Percentiles rank a stretch among this genome's conserved stretches.
Conservation (phyloP, 441 rosid species). For the Populus hybrid region DNA sequence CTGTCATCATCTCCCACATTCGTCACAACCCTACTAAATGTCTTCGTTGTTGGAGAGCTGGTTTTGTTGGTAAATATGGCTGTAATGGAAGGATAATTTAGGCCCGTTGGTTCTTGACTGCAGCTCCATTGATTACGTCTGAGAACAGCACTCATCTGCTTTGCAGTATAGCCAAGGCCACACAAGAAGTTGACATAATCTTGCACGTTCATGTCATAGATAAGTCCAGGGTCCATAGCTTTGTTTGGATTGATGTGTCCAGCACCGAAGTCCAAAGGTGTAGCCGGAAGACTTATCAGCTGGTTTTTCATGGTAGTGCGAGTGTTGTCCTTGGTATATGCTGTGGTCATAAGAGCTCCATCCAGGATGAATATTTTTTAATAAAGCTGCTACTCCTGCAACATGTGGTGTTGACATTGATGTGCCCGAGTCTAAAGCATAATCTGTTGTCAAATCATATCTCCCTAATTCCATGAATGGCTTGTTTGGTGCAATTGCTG, state of each 20-base stretch:
- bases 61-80: constrained; percentile 32
- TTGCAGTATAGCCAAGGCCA: constrained; percentile 32
- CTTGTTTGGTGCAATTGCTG: constrained; percentile 34
- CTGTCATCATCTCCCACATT: constrained; percentile 49
- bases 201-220: constrained; percentile 47
- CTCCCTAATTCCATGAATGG: constrained; percentile 21
- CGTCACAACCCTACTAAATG: constrained; percentile 43
- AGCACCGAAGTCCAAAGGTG: constrained; percentile 59
- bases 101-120: constrained; percentile 33
- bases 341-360: constrained; percentile 88
- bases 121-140: constrained; percentile 37
- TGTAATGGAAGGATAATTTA: constrained; percentile 66
- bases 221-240: constrained; percentile 70
- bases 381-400: constrained; percentile 78
- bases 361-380: constrained; percentile 54
- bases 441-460: constrained; percentile 34
- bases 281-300: constrained; percentile 33
- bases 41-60: constrained; percentile 28
- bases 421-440: constrained; percentile 78
- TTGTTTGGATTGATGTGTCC: constrained; percentile 60
- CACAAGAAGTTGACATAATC: constrained; percentile 64
- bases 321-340: constrained; percentile 41
- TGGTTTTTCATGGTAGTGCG: constrained; percentile 21
- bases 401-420: constrained; percentile 93
- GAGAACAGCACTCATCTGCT: constrained; percentile 35